Percentiles rank a stretch among this genome's conserved stretches.
Conservation (phyloP, 1,284 basidiomycete species). For the Ganoderma boninense region DNA sequence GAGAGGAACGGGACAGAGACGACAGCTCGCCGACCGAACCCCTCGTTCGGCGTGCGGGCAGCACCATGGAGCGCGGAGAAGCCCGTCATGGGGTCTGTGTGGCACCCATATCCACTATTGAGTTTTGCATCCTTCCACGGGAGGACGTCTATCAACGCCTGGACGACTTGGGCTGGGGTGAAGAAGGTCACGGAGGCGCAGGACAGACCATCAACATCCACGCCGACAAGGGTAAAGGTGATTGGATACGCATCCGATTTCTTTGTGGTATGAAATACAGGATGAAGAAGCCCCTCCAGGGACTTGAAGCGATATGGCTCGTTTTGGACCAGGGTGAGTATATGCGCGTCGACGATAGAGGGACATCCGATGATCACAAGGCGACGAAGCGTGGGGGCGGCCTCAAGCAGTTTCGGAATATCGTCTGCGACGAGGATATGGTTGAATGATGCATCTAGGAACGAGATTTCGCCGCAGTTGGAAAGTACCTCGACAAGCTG, state of each 20-base stretch:
- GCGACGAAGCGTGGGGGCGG: conserved; percentile 33
- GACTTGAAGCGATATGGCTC: conserved; percentile 37
- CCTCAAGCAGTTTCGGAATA: conserved; percentile 32
- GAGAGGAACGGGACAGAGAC: conserved; percentile 3
- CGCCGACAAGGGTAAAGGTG: conserved; percentile 17
- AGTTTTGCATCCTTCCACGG: not conserved
- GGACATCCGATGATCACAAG: conserved; percentile 40
- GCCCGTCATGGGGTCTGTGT: not conserved
- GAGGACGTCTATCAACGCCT: conserved; percentile 10
- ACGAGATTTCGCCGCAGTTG: conserved; percentile 20
- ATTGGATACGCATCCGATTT: conserved; percentile 8
- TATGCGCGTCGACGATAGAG: conserved; percentile 33
- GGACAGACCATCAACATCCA: no score
- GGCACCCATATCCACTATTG: not conserved
- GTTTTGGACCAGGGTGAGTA: conserved; percentile 33
- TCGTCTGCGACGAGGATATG: conserved; percentile 30
- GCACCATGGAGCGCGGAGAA: conserved; percentile 4
- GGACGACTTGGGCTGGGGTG: conserved; percentile 17
- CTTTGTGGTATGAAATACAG: conserved; percentile 24
- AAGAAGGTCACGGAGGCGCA: conserved; percentile 10
- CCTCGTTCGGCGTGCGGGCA: not conserved
- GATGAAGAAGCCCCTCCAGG: conserved; percentile 42
- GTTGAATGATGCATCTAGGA: conserved; percentile 40
- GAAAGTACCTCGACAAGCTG: conserved; percentile 35
- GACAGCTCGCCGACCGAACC: conserved; percentile 8